phyloP scores from a whole-genome alignment of 495 filamentous ascomycete genomes.

The Haplographium delicatum region DNA sequence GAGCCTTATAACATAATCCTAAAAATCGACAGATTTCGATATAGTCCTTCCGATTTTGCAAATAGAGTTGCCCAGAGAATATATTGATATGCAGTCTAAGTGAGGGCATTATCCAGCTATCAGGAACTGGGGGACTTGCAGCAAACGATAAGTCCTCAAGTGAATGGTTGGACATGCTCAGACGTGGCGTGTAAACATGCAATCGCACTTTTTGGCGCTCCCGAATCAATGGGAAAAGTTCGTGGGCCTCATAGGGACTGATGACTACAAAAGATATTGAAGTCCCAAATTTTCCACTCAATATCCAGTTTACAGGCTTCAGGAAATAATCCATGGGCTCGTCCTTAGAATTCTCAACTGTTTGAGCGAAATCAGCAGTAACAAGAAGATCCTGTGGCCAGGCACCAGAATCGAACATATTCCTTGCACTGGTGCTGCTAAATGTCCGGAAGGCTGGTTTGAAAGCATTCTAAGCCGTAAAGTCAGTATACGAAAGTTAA shows the following conservation, averaged over 20 bases:
- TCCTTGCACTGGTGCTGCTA: conserved; percentile 32
- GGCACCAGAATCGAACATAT: conserved; percentile 25
- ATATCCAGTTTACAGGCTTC: conserved; percentile 55
- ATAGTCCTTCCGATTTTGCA: conserved; percentile 50
- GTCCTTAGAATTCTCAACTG: conserved; percentile 29
- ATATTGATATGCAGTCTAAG: conserved; percentile 51
- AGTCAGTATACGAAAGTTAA: background rate
- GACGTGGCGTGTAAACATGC: conserved; percentile 54
- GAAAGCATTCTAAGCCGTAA: conserved; percentile 29
- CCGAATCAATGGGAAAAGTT: conserved; percentile 38
- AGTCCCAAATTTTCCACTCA: conserved; percentile 27
- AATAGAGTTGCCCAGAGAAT: conserved; percentile 64
- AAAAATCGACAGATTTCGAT: conserved; percentile 46
- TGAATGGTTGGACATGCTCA: conserved; percentile 35
- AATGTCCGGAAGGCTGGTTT: conserved; percentile 44
- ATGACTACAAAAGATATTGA: conserved; percentile 9
- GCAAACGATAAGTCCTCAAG: conserved; percentile 47
- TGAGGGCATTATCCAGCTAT: conserved; percentile 15
- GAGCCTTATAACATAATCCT: conserved; percentile 33
- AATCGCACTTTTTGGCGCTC: conserved; percentile 34
- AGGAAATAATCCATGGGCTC: conserved; percentile 45
- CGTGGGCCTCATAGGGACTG: conserved; percentile 58
- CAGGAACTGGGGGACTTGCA: conserved; percentile 25
- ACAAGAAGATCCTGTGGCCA: conserved; percentile 43
- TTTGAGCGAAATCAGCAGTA: conserved; percentile 51